Percentiles rank a stretch among this genome's conserved stretches.
Conservation (phyloP, 2,329 filamentous ascomycete species). For the Colletotrichum tabaci region DNA sequence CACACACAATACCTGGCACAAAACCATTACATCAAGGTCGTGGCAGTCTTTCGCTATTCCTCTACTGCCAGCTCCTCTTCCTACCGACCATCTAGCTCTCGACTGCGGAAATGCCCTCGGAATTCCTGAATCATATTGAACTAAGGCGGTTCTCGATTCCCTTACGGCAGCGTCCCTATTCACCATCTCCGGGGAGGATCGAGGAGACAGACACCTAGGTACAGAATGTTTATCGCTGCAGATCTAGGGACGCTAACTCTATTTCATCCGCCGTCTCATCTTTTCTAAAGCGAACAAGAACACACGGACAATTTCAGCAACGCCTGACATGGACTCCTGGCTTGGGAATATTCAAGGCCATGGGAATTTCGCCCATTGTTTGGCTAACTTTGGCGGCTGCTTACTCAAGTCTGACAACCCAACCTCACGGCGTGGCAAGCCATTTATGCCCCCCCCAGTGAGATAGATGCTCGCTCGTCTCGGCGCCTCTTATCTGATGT, state of each 20-base stretch:
- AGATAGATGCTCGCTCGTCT: not conserved
- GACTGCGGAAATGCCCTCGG: not conserved
- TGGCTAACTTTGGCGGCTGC: not conserved
- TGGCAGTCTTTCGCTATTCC: not conserved
- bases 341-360: not conserved
- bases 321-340: not conserved
- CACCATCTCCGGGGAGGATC: not conserved
- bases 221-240: constrained; percentile 17
- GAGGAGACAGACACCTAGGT: not conserved
- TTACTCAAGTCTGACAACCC: not conserved
- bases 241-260: constrained; percentile 23
- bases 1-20: not conserved
- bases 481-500: constrained; percentile 3
- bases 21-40: not conserved
- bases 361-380: not conserved
- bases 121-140: not conserved
- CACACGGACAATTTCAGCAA: constrained; percentile 23
- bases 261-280: constrained; percentile 35
- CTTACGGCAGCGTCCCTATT: not conserved
- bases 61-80: not conserved
- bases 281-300: not conserved
- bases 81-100: not conserved
- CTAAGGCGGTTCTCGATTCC: too few relatives aligned
- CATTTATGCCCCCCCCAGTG: not conserved
- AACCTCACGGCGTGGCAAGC: not conserved